Conservation (phyloP, 129 eudicot genomes). For the Ambrosia artemisiifolia region DNA sequence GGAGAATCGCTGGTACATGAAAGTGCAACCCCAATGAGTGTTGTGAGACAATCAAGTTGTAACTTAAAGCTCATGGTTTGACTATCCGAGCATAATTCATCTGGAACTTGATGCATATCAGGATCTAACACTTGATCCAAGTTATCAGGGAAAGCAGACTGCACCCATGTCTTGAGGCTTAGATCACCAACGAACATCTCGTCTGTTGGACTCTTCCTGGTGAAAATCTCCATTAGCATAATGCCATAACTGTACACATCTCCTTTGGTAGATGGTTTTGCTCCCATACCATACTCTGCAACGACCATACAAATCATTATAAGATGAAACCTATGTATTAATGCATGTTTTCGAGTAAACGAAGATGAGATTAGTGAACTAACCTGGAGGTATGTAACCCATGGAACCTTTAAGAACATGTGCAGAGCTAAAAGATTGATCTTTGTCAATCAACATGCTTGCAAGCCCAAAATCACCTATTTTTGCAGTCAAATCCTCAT, state of each 20-base stretch:
- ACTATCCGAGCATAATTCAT: slow-evolving; percentile 9
- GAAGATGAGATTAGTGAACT: slow-evolving; percentile 4
- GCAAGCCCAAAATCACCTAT: slow-evolving; percentile 78
- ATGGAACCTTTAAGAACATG: slow-evolving; percentile 58
- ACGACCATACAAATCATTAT: background rate
- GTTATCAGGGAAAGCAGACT: slow-evolving; percentile 29
- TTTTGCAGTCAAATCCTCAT: slow-evolving; percentile 54
- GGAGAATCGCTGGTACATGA: slow-evolving; percentile 54
- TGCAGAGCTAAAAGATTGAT: slow-evolving; percentile 41
- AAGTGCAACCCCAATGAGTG: slow-evolving; percentile 46
- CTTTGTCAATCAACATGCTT: slow-evolving; percentile 36
- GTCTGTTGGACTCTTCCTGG: slow-evolving; percentile 57
- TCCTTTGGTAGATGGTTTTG: slow-evolving; percentile 63
- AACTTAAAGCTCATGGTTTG: slow-evolving; percentile 10
- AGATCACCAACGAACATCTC: slow-evolving; percentile 47
- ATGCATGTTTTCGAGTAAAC: background rate
- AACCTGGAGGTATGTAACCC: slow-evolving; percentile 81
- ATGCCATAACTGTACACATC: slow-evolving; percentile 78
- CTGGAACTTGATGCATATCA: slow-evolving; percentile 14
- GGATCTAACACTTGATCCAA: slow-evolving; percentile 41
- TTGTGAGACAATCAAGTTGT: slow-evolving; percentile 30
- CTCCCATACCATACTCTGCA: slow-evolving; percentile 69
- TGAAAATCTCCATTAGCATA: slow-evolving; percentile 63
- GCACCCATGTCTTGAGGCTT: slow-evolving; percentile 55
- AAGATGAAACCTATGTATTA: background rate